A percentile compares a stretch with the other conserved stretches of the same genome.
These are phyloP conservation scores for Vitis labrusca DNA, from an alignment of 164 flowering plant species.

Conservation along the genomic window DNA sequence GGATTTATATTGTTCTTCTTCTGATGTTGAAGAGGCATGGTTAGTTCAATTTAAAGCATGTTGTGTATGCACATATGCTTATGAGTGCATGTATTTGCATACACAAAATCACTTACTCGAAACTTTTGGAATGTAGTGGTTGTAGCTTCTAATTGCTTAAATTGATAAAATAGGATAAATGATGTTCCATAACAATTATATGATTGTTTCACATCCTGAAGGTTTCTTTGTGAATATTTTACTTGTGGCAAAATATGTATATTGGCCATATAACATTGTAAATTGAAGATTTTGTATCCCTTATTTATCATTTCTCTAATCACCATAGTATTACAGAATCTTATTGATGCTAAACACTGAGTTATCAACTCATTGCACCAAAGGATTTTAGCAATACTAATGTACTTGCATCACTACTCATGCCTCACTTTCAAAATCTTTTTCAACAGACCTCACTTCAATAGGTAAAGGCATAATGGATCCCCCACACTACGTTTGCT, in stretches of 20 bases:
- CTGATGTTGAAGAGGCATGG: slow-evolving; percentile 72
- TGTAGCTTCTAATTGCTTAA: not conserved
- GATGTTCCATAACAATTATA: not conserved
- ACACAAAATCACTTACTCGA: not conserved
- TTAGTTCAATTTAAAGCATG: slow-evolving; percentile 33
- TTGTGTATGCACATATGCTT: not conserved
- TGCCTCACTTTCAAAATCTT: slow-evolving; percentile 92
- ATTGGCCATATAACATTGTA: too few species aligned
- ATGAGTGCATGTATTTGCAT: not conserved
- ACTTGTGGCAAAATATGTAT: too few species aligned
- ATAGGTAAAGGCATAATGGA: slow-evolving; percentile 46
- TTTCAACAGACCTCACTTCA: slow-evolving; percentile 89
- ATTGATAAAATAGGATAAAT: not conserved
- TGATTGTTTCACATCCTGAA: too few species aligned
- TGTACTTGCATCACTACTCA: slow-evolving; percentile 57
- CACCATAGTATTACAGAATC: not conserved
- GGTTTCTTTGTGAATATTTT: too few species aligned
- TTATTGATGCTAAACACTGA: not conserved
- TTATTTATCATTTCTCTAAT: too few species aligned
- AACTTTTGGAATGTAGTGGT: not conserved
- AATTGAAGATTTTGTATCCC: too few species aligned
- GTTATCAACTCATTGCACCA: slow-evolving; percentile 45
- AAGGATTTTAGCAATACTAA: slow-evolving; percentile 49
- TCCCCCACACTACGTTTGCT: not conserved
- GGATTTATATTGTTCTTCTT: slow-evolving; percentile 63